phyloP scores from a whole-genome alignment of 2,329 filamentous ascomycete genomes.

The Fusarium sp. region DNA sequence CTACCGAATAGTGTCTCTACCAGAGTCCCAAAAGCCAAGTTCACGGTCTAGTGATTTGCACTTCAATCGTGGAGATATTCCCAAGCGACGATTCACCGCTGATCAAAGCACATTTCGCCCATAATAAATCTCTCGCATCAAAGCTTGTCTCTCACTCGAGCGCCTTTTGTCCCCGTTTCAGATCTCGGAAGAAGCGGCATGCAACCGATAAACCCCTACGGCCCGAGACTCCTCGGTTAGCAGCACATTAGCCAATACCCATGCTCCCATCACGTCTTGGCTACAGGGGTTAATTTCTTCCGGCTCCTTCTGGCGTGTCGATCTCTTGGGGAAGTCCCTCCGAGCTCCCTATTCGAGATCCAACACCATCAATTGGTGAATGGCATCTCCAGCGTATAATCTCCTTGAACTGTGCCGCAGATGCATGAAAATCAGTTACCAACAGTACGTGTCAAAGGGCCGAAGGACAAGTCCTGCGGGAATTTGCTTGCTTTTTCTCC shows the following conservation, averaged over 20 bases:
- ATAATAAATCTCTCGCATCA: background rate
- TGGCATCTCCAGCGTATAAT: background rate
- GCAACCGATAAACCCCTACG: background rate
- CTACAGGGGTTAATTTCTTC: background rate
- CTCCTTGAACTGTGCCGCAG: background rate
- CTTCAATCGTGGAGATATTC: background rate
- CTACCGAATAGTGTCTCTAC: rapidly evolving
- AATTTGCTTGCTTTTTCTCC: background rate
- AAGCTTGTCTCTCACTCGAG: background rate
- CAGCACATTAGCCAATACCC: background rate
- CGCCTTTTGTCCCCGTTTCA: background rate
- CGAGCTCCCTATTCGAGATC: background rate
- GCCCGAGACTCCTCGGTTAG: background rate
- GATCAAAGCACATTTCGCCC: background rate
- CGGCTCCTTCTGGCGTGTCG: background rate
- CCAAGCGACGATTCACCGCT: background rate
- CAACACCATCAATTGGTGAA: background rate
- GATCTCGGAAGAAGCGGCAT: background rate
- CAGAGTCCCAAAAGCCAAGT: background rate
- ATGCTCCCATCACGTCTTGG: background rate
- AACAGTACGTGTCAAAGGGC: background rate
- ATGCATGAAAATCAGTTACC: background rate
- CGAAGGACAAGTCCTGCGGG: background rate
- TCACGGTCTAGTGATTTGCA: background rate
- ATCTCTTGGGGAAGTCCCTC: constrained; percentile 10